A percentile compares a stretch with the other conserved stretches of the same genome.
Conservation (phyloP, 2,329 filamentous ascomycete species). For the Colletotrichum phormii region DNA sequence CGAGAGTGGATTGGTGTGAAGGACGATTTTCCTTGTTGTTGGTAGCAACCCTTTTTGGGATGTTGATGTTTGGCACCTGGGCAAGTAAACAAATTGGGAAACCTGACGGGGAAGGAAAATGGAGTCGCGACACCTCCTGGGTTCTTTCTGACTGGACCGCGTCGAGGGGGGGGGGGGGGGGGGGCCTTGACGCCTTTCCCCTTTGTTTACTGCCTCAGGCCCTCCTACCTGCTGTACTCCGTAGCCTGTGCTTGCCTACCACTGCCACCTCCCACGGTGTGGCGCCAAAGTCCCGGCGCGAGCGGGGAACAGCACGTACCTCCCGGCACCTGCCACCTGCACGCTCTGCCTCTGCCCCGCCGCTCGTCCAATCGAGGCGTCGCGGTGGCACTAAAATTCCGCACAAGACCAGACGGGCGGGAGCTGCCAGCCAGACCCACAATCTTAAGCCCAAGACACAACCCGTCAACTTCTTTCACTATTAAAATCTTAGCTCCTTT, state of each 20-base stretch:
- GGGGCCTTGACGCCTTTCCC: slow-evolving; percentile 1
- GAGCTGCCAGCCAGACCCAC: neutral
- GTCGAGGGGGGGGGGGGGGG: slow-evolving; percentile 31
- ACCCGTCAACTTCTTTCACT: neutral
- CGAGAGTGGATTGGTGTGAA: neutral
- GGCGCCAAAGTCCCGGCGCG: slow-evolving; percentile 9
- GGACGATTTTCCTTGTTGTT: slow-evolving; percentile 33
- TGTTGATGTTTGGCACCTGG: slow-evolving; percentile 37
- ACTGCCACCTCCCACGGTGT: neutral
- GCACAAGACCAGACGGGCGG: slow-evolving; percentile 2
- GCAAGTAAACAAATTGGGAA: slow-evolving; percentile 30
- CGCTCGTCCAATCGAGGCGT: slow-evolving; percentile 23
- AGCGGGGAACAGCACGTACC: neutral
- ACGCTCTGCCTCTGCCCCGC: slow-evolving; percentile 13
- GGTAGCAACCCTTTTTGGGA: slow-evolving; percentile 34
- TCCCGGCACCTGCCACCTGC: neutral
- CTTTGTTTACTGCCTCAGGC: slow-evolving; percentile 36
- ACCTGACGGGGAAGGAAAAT: neutral
- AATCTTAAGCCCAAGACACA: slow-evolving; percentile 1
- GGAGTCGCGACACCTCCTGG: slow-evolving; percentile 24
- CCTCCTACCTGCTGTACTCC: no score
- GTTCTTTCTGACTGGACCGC: slow-evolving; percentile 31
- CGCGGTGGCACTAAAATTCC: slow-evolving; percentile 12
- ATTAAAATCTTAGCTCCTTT: no score
- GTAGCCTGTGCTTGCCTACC: no score